These are phyloP conservation scores for Psidium friedrichsthalianum DNA, from an alignment of 345 rosid genomes.

Conservation along the genomic window DNA sequence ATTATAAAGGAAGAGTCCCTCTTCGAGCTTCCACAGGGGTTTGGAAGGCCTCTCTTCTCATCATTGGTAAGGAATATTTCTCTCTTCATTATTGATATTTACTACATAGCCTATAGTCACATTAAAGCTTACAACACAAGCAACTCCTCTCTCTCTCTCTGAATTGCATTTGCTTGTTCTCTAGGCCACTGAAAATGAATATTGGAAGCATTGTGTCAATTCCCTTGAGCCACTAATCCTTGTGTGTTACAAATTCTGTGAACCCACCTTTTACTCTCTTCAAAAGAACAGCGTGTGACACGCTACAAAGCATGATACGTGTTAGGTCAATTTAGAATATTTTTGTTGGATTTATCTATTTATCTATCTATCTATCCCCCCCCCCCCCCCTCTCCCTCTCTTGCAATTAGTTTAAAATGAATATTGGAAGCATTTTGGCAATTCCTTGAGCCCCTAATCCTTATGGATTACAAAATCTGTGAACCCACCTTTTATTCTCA, in stretches of 20 bases:
- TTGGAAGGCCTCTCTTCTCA: conserved; percentile 61
- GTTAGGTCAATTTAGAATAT: not conserved
- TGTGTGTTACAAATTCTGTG: not conserved
- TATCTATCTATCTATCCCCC: too few species aligned
- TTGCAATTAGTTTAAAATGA: too few species aligned
- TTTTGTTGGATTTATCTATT: not conserved
- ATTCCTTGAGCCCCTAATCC: too few species aligned
- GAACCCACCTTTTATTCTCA: too few species aligned
- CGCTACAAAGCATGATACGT: not conserved
- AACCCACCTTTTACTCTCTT: not conserved
- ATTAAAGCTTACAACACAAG: not conserved
- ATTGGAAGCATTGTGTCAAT: not conserved
- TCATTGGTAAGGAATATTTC: conserved; percentile 29
- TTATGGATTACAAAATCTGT: too few species aligned
- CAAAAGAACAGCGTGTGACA: not conserved
- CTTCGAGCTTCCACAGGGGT: conserved; percentile 50
- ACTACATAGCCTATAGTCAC: not conserved
- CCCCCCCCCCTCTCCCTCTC: too few species aligned
- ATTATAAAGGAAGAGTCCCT: conserved; percentile 44
- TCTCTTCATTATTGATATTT: conserved; percentile 29
- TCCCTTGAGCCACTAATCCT: not conserved
- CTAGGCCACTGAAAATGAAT: not conserved
- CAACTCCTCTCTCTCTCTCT: not conserved
- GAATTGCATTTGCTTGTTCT: not conserved
- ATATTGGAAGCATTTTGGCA: too few species aligned